Percentiles rank a stretch among this genome's conserved stretches.
phyloP scores from a whole-genome alignment of 208 protist genomes.

The Leishmania martiniquensis region DNA sequence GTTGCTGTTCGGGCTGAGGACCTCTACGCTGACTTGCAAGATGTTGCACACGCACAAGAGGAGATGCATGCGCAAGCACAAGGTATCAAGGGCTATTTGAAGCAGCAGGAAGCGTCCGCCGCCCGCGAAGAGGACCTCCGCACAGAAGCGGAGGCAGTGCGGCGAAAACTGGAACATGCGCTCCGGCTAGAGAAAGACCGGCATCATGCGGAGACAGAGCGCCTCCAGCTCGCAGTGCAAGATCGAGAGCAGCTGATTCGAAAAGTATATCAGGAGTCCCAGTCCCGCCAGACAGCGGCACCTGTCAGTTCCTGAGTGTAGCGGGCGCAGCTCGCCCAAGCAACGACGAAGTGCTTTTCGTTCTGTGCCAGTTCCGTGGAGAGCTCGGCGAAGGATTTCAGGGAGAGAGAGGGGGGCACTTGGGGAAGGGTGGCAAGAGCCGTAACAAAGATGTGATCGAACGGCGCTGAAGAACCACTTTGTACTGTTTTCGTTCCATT shows the following conservation, averaged over 20 bases:
- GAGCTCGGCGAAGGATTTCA: not conserved
- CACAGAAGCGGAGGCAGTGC: constrained; percentile 54
- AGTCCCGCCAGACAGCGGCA: not conserved
- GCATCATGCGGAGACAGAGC: constrained; percentile 49
- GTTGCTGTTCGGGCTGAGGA: constrained; percentile 69
- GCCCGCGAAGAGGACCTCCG: constrained; percentile 62
- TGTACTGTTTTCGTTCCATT: not conserved
- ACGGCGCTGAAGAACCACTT: not conserved
- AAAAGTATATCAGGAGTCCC: constrained; percentile 43
- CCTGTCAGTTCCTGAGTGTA: not conserved
- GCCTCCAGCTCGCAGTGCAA: constrained; percentile 53
- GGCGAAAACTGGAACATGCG: constrained; percentile 42
- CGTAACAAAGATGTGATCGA: not conserved
- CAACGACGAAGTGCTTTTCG: not conserved
- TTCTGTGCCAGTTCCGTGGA: not conserved
- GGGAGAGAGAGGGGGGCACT: no score
- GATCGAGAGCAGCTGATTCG: constrained; percentile 78
- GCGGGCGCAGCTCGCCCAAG: not conserved
- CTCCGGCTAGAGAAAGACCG: constrained; percentile 43
- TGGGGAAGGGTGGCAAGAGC: not conserved
- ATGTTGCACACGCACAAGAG: constrained; percentile 54
- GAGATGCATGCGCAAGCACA: constrained; percentile 59
- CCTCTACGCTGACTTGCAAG: constrained; percentile 56
- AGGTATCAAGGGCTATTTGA: constrained; percentile 66
- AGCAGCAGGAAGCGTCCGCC: constrained; percentile 36